Percentiles rank a stretch among this genome's conserved stretches.
phyloP scores from a whole-genome alignment of 2,329 filamentous ascomycete genomes.

The Aspergillus aculeatus region DNA sequence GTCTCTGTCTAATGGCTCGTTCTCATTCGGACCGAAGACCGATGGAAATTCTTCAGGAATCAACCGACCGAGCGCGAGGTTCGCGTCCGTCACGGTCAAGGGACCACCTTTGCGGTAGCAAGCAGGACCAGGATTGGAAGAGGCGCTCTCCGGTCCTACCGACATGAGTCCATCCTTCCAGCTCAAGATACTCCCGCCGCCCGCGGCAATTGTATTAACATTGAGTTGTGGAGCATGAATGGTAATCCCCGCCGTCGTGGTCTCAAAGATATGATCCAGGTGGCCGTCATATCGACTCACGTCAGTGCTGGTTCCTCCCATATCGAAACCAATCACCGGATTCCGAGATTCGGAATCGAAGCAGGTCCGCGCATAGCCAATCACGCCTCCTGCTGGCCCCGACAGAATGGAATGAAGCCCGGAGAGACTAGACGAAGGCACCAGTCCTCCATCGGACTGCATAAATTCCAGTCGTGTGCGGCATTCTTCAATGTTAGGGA shows the following conservation, averaged over 20 bases:
- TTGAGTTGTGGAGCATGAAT: too few relatives aligned
- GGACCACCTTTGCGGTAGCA: slow-evolving; percentile 90
- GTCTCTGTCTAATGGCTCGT: too few relatives aligned
- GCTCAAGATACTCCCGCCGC: slow-evolving; percentile 62
- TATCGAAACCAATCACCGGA: slow-evolving; percentile 90
- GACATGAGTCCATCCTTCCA: slow-evolving; percentile 82
- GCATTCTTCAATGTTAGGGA: too few relatives aligned
- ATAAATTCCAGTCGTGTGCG: too few relatives aligned
- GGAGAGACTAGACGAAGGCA: too few relatives aligned
- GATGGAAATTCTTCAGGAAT: too few relatives aligned
- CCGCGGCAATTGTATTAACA: too few relatives aligned
- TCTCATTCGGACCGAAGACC: too few relatives aligned
- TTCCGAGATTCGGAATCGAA: slow-evolving; percentile 38
- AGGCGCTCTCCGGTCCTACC: slow-evolving; percentile 84
- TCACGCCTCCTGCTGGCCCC: too few relatives aligned
- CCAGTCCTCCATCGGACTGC: too few relatives aligned
- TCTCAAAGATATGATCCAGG: slow-evolving; percentile 92
- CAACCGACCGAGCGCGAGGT: too few relatives aligned
- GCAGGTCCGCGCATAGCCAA: slow-evolving; percentile 3
- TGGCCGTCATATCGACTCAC: slow-evolving; percentile 79
- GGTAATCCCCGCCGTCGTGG: slow-evolving; percentile 72
- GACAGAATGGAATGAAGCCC: too few relatives aligned
- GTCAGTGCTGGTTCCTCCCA: slow-evolving; percentile 87
- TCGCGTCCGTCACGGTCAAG: slow-evolving; percentile 74
- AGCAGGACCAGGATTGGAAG: slow-evolving; percentile 83